phyloP scores from a whole-genome alignment of 225 moss, liverwort and hornwort species.

The Marchantia polymorpha region DNA sequence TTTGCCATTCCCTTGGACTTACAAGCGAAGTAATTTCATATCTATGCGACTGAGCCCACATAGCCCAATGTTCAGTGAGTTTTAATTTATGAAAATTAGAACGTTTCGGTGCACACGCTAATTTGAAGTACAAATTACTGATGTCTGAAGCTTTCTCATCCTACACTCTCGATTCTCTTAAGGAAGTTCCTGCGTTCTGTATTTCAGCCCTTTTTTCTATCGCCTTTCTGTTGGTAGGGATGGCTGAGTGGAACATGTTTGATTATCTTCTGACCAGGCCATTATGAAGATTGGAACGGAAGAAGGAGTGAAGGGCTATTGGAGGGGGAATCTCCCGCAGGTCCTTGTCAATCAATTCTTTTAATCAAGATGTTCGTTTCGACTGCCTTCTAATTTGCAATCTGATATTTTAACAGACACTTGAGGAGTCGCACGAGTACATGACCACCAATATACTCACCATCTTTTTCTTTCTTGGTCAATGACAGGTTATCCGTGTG shows the following conservation, averaged over 20 bases:
- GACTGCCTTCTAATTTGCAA: not conserved
- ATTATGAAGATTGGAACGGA: conserved; percentile 65
- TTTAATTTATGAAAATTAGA: no score
- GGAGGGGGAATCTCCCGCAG: conserved; percentile 91
- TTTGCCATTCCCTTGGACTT: not conserved
- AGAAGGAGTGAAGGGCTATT: conserved; percentile 76
- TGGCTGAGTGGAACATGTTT: not conserved
- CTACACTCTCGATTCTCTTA: no score
- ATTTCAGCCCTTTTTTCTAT: not conserved
- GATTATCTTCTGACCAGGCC: conserved; percentile 32
- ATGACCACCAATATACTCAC: not conserved
- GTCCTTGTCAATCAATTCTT: conserved; percentile 20
- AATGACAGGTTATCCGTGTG: conserved; percentile 64
- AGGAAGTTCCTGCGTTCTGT: no score
- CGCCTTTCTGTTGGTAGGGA: not conserved
- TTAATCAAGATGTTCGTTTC: not conserved
- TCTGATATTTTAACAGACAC: no score
- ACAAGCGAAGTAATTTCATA: no score
- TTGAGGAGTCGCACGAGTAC: no score
- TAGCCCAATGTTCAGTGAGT: no score
- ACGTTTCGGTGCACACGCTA: no score
- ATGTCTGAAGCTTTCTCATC: no score
- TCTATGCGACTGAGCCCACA: no score
- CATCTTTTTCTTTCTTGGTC: not conserved
- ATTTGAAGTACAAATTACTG: no score